A percentile compares a stretch with the other conserved stretches of the same genome.
phyloP scores from a whole-genome alignment of 1,284 basidiomycete genomes.

The Apiotrichum gamsii region DNA sequence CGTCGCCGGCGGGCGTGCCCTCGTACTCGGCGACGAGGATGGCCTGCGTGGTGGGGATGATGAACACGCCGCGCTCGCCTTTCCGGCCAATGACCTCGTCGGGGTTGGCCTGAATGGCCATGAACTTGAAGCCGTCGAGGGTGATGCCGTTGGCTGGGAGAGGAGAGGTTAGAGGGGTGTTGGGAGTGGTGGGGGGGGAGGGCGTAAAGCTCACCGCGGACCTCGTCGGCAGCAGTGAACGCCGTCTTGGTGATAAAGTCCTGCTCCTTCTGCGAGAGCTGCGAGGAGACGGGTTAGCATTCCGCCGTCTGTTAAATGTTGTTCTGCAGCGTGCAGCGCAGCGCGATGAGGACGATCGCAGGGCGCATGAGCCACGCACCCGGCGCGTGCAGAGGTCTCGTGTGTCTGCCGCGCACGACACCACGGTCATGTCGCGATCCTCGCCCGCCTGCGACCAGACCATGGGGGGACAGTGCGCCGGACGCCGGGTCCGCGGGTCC shows the following conservation, averaged over 20 bases:
- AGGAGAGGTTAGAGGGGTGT: not conserved
- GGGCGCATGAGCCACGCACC: no score
- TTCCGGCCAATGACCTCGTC: conserved; percentile 77
- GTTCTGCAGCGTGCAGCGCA: no score
- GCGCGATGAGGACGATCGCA: no score
- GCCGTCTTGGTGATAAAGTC: conserved; percentile 55
- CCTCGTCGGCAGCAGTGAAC: conserved; percentile 52
- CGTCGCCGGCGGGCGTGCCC: conserved; percentile 58
- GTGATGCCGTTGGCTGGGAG: conserved; percentile 57
- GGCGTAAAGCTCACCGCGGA: conserved; percentile 46
- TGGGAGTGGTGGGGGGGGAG: not conserved
- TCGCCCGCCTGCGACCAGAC: no score
- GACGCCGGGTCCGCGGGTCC: no score
- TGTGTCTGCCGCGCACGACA: no score
- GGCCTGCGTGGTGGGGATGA: conserved; percentile 85
- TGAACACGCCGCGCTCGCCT: conserved; percentile 64
- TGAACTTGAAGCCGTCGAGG: conserved; percentile 72
- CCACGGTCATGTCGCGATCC: no score
- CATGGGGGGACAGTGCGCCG: no score
- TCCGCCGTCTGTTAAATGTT: no score
- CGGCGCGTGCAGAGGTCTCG: no score
- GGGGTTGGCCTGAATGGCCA: conserved; percentile 58
- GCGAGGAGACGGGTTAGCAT: no score
- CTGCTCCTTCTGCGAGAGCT: conserved; percentile 75
- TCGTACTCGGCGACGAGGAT: conserved; percentile 75